Evolutionary conservation across 1,139 yeast species (phyloP).

Genomic region (Kodamaea fungicola): DNA sequence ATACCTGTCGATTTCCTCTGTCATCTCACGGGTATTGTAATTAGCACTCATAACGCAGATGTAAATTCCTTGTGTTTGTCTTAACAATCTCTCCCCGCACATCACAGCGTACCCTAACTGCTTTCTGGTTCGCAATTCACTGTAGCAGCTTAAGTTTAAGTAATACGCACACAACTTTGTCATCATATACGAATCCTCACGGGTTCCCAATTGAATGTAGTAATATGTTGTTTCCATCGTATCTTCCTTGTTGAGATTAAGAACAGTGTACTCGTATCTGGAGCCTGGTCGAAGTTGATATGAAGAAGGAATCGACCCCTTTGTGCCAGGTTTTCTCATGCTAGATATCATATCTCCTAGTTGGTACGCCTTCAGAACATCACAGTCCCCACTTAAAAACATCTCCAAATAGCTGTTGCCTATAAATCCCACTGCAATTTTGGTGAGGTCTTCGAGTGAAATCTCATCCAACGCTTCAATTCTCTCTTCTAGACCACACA

Average conservation of each 20-base stretch:
- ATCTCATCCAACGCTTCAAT: slow-evolving; percentile 32
- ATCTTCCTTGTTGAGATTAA: slow-evolving; percentile 34
- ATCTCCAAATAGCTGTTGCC: slow-evolving; percentile 27
- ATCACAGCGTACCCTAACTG: slow-evolving; percentile 50
- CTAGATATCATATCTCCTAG: not conserved
- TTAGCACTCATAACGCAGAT: slow-evolving; percentile 50
- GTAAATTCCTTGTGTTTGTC: slow-evolving; percentile 54
- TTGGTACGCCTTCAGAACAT: slow-evolving; percentile 3
- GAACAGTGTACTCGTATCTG: slow-evolving; percentile 24
- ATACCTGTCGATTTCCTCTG: slow-evolving; percentile 44
- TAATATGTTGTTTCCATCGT: slow-evolving; percentile 47
- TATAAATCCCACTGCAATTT: slow-evolving; percentile 18
- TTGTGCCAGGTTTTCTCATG: too few species aligned
- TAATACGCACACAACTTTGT: slow-evolving; percentile 44
- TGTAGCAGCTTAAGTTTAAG: slow-evolving; percentile 35
- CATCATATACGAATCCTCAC: slow-evolving; percentile 33
- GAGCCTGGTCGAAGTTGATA: slow-evolving; percentile 32
- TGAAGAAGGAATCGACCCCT: slow-evolving; percentile 20
- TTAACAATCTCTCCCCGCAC: slow-evolving; percentile 50
- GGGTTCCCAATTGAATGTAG: slow-evolving; percentile 53
- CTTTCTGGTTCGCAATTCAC: slow-evolving; percentile 47
- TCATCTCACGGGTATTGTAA: slow-evolving; percentile 32
- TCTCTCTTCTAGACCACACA: slow-evolving; percentile 51
- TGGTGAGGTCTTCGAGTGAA: slow-evolving; percentile 20
- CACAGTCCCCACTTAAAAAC: slow-evolving; percentile 49